Evolutionary conservation across 306 rosid genomes (phyloP), one percentile per base, ranked within the genome.

Genomic region (Cicer arietinum): DNA sequence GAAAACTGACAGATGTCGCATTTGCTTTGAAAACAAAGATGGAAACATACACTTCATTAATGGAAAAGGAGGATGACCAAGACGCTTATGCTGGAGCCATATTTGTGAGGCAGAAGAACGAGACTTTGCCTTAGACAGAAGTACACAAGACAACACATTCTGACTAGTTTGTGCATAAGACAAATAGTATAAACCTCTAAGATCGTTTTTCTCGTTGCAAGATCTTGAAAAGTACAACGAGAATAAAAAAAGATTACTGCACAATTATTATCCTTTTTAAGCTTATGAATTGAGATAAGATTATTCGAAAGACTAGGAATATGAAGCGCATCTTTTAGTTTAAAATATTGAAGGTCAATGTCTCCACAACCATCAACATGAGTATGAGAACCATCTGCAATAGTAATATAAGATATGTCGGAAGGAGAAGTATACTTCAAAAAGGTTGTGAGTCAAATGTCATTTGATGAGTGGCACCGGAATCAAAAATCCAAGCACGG

Each of bases 31-130:
- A 54, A 51, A 51, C 57, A 51, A 54, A 54, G 60, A 54, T 54
- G 13, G 35, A 54, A 54, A 22, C 30, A 22, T 22, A 22, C 30
- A 17, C 30, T 30, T 17, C 60, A 8, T 54, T 6, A 18, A 17
- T 10, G 30, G 4, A 8, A 53, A 53, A 18, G 18, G 30, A 54
- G 13, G 30, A 54, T 17, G 25, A 18, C 35, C 60, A 18, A 53
- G 2, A 52, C 22, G 3, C 10, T 9, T 20, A 7, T 10, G 62
- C 2, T 8, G 12, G 18, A 54, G 16, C 35, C 30, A 20, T 10
- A 56, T 56, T 18, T 20, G 62, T 56, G 62, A 56, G 62, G 13
- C 13, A 56, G 39, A 56, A 20, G 62, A 18, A 39, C 22, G 62
- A 20, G 35, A 20, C 39, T 56, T 2, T 20, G n/a, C 18, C 62